Base-by-base conservation (phyloP, 106 monocot genomes). In the Phalaenopsis aphrodite region DNA sequence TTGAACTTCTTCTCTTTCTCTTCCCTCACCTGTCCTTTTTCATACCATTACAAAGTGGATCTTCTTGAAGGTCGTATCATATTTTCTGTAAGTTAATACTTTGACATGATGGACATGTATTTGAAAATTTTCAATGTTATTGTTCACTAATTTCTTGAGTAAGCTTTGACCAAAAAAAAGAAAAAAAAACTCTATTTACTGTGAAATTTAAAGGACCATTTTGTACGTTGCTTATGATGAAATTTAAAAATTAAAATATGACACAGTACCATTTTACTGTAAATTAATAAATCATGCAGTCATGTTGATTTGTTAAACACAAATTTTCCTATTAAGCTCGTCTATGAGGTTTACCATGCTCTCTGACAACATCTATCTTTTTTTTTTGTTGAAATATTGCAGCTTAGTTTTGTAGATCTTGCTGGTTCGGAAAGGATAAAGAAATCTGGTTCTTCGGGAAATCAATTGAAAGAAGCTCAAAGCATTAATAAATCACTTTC, bases 331-430 rank as follows among this genome's bases (percentile, higher is more conserved):
- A 3, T 0, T 8, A 24, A 66, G 30, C 66, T 66, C 23, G 30
- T 66, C 30, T 66, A n/a, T 61, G 21, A 39, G 69, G 5, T 74
- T 74, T 74, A 45, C 42, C 5, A 16, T 19, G 17, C 74, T 42
- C 74, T 42, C 74, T 74, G 19, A 74, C 8, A 5, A 7, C 7
- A 74, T 45, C 19, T 18, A 74, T 36, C 43, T 45, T 37, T 14
- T 52, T 52, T 49, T 76, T 45, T 45, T 6, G 18, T 76, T 76
- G 76, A 42, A 76, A 76, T 21, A 71, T 9, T 88, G 85, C 95
- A 99, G 99, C 92, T 99, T 81, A 99, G 99, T 84, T 99, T 99
- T 81, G 99, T 95, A 9, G 99, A 99, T 76, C 95, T 99, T 84
- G 99, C 99, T 80, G 99, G 99, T 80, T 99, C 99, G 42, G 99